A percentile compares a stretch with the other conserved stretches of the same genome.
Evolutionary conservation across 2,329 filamentous ascomycete genomes (phyloP).

Genomic region (Epichloe gansuensis): DNA sequence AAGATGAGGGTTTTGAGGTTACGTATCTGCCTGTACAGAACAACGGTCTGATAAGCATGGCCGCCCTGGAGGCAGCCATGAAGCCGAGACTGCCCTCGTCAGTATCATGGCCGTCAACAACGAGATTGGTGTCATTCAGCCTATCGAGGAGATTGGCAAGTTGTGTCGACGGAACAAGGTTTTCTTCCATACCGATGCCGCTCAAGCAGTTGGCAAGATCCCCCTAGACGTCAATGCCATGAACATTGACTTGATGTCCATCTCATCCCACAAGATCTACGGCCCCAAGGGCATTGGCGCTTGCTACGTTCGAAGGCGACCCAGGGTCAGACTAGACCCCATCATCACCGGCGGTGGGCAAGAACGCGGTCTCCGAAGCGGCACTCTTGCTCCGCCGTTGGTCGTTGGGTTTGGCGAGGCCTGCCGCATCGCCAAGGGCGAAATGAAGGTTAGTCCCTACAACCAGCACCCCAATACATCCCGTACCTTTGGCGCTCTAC

Average conservation of each 20-base stretch:
- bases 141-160: conserved; percentile 82
- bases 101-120: conserved; percentile 99
- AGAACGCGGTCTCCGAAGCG: conserved; percentile 86
- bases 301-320: conserved; percentile 86
- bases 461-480: background rate
- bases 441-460: conserved; percentile 63
- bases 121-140: conserved; percentile 98
- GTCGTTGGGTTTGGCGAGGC: conserved; percentile 93
- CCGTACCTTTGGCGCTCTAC: conserved; percentile 10
- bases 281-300: conserved; percentile 95
- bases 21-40: conserved; percentile 89
- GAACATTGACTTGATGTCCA: conserved; percentile 98
- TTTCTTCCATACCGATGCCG: conserved; percentile 95
- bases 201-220: conserved; percentile 98
- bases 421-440: conserved; percentile 78
- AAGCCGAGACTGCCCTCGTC: conserved; percentile 78
- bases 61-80: conserved; percentile 77
- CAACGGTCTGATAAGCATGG: conserved; percentile 75
- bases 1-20: conserved; percentile 91
- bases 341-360: conserved; percentile 95
- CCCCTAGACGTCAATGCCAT: conserved; percentile 92
- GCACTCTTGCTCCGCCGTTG: conserved; percentile 79
- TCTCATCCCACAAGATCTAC: conserved; percentile 97
- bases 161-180: conserved; percentile 84
- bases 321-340: conserved; percentile 85